Conservation (phyloP, 768 basidiomycete species). For the Galerina sulciceps region DNA sequence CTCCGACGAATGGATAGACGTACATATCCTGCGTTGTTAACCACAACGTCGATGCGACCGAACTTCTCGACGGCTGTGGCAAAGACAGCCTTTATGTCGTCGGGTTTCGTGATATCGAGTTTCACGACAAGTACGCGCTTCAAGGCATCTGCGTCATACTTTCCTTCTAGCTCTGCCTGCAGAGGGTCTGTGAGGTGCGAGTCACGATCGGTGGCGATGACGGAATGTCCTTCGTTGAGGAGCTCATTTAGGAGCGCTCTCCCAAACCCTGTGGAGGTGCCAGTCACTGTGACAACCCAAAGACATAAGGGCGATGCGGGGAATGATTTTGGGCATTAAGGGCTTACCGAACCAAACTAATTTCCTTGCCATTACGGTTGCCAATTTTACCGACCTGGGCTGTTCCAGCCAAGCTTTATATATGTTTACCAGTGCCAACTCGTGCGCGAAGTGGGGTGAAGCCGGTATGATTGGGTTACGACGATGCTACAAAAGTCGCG, state of each 20-base stretch:
- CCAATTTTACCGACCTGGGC: neutral
- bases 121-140: conserved; percentile 1
- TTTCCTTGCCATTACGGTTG: neutral
- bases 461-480: too few species aligned
- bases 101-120: conserved; percentile 12
- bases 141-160: neutral
- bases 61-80: conserved; percentile 32
- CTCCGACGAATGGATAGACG: neutral
- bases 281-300: neutral
- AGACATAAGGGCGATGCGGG: neutral
- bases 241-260: neutral
- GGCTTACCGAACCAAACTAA: neutral
- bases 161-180: neutral
- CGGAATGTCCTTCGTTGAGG: neutral
- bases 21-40: conserved; percentile 44
- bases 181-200: neutral
- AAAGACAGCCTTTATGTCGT: conserved; percentile 34
- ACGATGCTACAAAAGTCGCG: too few species aligned
- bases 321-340: neutral
- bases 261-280: neutral
- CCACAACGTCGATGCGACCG: conserved; percentile 44
- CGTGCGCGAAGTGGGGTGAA: neutral
- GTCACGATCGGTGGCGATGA: neutral
- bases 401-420: neutral
- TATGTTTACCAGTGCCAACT: neutral